Base-by-base conservation (phyloP, 1,284 basidiomycete genomes). In the Moesziomyces sp. region DNA sequence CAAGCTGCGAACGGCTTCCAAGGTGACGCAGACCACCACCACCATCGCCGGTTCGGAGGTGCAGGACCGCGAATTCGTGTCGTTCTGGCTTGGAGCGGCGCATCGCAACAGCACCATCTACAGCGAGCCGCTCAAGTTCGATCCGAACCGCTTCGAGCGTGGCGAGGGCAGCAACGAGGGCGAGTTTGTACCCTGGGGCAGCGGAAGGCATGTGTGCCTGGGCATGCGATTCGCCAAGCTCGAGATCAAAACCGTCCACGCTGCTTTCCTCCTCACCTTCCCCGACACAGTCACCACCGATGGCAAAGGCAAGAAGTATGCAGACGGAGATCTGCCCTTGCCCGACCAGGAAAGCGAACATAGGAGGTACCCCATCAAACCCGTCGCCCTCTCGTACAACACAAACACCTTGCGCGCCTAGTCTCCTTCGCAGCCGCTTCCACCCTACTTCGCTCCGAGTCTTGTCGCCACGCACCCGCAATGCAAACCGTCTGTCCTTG, bases 211-310 rank as follows among this genome's bases (percentile, higher is more conserved):
- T 28, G 48, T 75, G 13, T 78, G 76, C 23, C 42, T 71, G 1
- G 75, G 75, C 5, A 75, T 77, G 68, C 46, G 66, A 1, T 77
- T 77, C 34, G 72, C 75, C 19, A 75, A 77, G 47, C 44, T 75
- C 26, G 76, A 78, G 35, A 70, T 78, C 38, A 59, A 52, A 8
- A 54, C 61, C 10, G 54, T 69, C 0, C 57, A 63, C 50, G 63
- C 70, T 0, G 67, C 70, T 3, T 74, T 70, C 60, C 21, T 76
- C 34, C 48, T 70, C 13, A 42, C 58, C 42, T 64, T 76, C 50
- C 63, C 58, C 5, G 51, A 58, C 14, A 52, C 57, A 3, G 42
- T 19, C 5, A 56, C 58, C 4, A 62, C 58, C 14, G 57, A 74
- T 46, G 45, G 28, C 2, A 52, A 58, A 3, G 63, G 63, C 0